Percentiles rank a stretch among this genome's conserved stretches.
These are phyloP conservation scores for Tricholoma saponaceum DNA, from an alignment of 768 basidiomycete genomes.

Conservation along the genomic window DNA sequence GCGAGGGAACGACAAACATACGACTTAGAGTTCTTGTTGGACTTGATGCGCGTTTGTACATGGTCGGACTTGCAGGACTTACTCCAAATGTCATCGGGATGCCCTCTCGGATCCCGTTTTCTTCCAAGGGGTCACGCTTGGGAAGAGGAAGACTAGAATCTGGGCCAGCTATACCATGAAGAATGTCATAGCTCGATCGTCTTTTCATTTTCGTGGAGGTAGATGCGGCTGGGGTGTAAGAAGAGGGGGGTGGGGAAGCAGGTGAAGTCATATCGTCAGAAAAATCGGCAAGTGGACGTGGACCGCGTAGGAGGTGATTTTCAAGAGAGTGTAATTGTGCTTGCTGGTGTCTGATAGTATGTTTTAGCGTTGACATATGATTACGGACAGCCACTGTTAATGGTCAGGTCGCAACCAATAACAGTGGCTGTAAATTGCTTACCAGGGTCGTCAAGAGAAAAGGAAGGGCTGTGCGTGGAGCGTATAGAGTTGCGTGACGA, in stretches of 20 bases:
- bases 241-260: constrained; percentile 28
- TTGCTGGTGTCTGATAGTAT: constrained; percentile 80
- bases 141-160: constrained; percentile 75
- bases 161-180: constrained; percentile 69
- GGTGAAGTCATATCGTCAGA: constrained; percentile 30
- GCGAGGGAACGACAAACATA: constrained; percentile 37
- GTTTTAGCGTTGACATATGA: constrained; percentile 79
- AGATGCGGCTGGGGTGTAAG: constrained; percentile 19
- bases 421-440: constrained; percentile 23
- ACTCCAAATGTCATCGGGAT: constrained; percentile 57
- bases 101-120: constrained; percentile 68
- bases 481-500: constrained; percentile 40
- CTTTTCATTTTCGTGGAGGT: constrained; percentile 49
- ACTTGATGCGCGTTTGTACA: constrained; percentile 55
- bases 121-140: constrained; percentile 43
- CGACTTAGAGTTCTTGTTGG: constrained; percentile 79
- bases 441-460: constrained; percentile 67
- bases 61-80: constrained; percentile 31
- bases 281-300: constrained; percentile 49
- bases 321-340: constrained; percentile 72
- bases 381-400: constrained; percentile 65
- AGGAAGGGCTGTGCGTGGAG: constrained; percentile 54
- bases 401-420: constrained; percentile 15
- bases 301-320: constrained; percentile 60
- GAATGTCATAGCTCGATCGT: constrained; percentile 68